These are phyloP conservation scores for Penicillium atrosanguineum DNA, from an alignment of 495 filamentous ascomycete genomes.

Conservation along the genomic window DNA sequence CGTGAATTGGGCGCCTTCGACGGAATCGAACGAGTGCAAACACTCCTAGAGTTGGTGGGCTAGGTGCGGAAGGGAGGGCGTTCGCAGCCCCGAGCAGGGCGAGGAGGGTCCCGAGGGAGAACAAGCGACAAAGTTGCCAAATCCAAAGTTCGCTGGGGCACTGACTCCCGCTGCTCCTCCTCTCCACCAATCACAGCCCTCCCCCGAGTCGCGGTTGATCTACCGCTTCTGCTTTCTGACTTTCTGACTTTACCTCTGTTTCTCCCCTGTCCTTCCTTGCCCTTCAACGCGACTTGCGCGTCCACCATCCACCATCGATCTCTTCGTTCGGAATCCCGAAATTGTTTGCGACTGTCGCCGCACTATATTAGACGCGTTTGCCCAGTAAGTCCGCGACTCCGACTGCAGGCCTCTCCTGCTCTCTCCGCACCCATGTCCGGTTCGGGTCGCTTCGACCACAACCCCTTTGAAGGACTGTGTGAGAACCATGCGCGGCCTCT, in stretches of 20 bases:
- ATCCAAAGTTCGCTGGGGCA: constrained; percentile 15
- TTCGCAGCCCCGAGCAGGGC: constrained; percentile 14
- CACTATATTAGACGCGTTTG: constrained; percentile 21
- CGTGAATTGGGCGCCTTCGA: constrained; percentile 14
- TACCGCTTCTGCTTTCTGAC: constrained; percentile 39
- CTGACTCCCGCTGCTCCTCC: constrained; percentile 41
- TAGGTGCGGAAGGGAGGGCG: constrained; percentile 14
- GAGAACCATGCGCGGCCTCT: neutral
- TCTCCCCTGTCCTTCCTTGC: constrained; percentile 19
- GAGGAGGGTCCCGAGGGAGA: constrained; percentile 7
- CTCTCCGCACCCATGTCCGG: neutral
- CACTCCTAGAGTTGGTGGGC: constrained; percentile 20
- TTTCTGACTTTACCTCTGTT: constrained; percentile 29
- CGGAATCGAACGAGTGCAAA: constrained; percentile 49
- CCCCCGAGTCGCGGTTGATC: constrained; percentile 34
- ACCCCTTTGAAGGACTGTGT: constrained; percentile 3
- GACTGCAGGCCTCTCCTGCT: constrained; percentile 1
- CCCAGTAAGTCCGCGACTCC: constrained; percentile 18
- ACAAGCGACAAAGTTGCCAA: neutral
- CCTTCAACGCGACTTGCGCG: constrained; percentile 9
- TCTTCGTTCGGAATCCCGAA: neutral
- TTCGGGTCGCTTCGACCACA: constrained; percentile 5
- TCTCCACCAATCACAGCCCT: constrained; percentile 42
- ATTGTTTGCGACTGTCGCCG: constrained; percentile 1
- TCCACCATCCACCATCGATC: constrained; percentile 3